Conservation (phyloP, 1,284 basidiomycete species). For the Ustilago nuda region DNA sequence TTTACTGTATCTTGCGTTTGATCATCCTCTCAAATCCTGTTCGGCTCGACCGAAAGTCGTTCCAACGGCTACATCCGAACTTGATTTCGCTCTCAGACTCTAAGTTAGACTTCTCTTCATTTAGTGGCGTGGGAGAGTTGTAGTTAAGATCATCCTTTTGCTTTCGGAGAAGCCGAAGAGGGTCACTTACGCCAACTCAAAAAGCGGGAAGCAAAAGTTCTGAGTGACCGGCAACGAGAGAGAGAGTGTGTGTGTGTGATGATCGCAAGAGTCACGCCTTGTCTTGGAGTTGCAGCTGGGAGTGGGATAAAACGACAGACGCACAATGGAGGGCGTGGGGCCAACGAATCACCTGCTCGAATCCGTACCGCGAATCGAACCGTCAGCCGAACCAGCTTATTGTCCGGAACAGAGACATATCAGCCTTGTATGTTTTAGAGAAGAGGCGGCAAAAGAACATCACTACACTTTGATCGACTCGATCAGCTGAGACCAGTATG, state of each 20-base stretch:
- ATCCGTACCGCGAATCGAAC: neutral
- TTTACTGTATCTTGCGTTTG: neutral
- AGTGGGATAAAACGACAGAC: neutral
- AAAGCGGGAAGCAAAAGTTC: neutral
- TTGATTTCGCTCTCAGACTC: neutral
- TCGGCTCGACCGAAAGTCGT: neutral
- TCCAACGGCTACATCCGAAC: conserved; percentile 4
- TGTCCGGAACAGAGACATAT: too few species aligned
- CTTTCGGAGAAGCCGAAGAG: neutral
- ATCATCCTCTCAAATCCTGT: neutral
- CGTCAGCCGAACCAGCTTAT: too few species aligned
- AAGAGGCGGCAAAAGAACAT: neutral
- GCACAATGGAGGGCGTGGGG: neutral
- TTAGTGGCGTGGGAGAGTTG: too few species aligned
- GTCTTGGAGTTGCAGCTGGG: neutral
- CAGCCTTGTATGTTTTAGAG: neutral
- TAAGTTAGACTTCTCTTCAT: too few species aligned
- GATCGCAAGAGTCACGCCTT: neutral
- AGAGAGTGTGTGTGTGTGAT: neutral
- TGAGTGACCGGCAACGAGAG: neutral
- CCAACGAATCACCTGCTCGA: conserved; percentile 1
- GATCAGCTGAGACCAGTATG: neutral
- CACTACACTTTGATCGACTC: neutral
- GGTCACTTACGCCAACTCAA: neutral
- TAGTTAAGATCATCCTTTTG: neutral